Conservation (phyloP, 2,329 filamentous ascomycete genomes). For the Diplodia scrobiculata region DNA sequence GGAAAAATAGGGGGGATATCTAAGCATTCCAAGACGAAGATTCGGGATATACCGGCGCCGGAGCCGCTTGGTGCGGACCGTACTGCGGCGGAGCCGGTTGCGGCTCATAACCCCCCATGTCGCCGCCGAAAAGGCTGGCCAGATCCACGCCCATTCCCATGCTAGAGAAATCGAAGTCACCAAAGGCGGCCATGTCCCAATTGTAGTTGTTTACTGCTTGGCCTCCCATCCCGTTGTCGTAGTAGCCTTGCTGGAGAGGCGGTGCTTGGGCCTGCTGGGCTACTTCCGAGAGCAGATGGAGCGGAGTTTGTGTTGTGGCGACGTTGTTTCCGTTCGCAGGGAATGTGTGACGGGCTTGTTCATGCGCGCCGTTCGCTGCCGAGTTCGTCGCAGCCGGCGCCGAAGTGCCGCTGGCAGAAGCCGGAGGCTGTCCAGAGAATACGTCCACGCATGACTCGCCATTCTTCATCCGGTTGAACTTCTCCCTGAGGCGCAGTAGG, state of each 20-base stretch:
- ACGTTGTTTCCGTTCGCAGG: slow-evolving; percentile 33
- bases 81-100: not conserved
- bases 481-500: slow-evolving; percentile 49
- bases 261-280: slow-evolving; percentile 33
- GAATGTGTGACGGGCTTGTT: slow-evolving; percentile 39
- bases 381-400: not conserved
- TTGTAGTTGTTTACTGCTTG: not conserved
- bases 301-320: slow-evolving; percentile 42
- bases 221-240: slow-evolving; percentile 5
- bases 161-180: slow-evolving; percentile 21
- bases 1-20: not conserved
- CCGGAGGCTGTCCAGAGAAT: slow-evolving; percentile 2
- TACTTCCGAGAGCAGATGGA: slow-evolving; percentile 47
- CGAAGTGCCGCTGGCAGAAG: not conserved
- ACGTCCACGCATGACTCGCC: slow-evolving; percentile 37
- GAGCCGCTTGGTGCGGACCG: not conserved
- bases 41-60: slow-evolving; percentile 12
- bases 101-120: slow-evolving; percentile 8
- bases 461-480: slow-evolving; percentile 50
- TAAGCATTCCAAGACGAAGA: slow-evolving; percentile 16
- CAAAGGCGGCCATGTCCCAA: slow-evolving; percentile 19
- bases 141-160: slow-evolving; percentile 27
- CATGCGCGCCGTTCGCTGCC: slow-evolving; percentile 16
- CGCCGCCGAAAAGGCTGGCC: slow-evolving; percentile 23
- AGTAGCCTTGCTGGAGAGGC: slow-evolving; percentile 21